A percentile compares a stretch with the other conserved stretches of the same genome.
These are phyloP conservation scores for Phytophthora hybrid DNA, from an alignment of 352 stramenopile genomes.

Conservation along the genomic window DNA sequence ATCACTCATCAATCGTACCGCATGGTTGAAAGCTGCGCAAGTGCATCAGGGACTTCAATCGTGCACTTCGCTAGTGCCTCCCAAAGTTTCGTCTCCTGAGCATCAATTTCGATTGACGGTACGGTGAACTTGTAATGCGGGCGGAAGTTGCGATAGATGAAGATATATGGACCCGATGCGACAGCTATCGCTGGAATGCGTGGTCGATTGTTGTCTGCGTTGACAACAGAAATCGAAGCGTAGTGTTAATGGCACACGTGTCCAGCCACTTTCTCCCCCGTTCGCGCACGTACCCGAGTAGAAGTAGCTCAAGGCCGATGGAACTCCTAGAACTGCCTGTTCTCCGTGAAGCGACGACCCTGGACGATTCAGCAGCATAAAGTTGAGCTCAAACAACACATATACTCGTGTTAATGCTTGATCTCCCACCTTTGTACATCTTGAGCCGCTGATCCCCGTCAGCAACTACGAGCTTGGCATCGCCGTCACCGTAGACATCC, in stretches of 20 bases:
- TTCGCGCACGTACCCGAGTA: slow-evolving; percentile 56
- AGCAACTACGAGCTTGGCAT: slow-evolving; percentile 81
- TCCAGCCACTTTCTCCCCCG: not conserved
- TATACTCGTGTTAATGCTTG: not conserved
- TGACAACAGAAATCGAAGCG: not conserved
- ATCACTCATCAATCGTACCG: slow-evolving; percentile 34
- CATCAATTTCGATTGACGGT: slow-evolving; percentile 77
- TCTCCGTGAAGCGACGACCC: slow-evolving; percentile 83
- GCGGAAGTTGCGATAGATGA: slow-evolving; percentile 93
- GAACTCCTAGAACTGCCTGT: slow-evolving; percentile 80
- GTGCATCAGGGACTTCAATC: slow-evolving; percentile 72
- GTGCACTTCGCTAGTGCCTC: slow-evolving; percentile 71
- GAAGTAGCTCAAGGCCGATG: slow-evolving; percentile 78
- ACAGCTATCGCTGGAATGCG: slow-evolving; percentile 88
- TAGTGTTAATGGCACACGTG: not conserved
- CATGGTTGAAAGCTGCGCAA: slow-evolving; percentile 72
- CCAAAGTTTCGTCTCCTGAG: slow-evolving; percentile 79
- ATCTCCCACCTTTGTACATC: slow-evolving; percentile 83
- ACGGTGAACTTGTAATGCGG: slow-evolving; percentile 93
- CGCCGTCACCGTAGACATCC: slow-evolving; percentile 87
- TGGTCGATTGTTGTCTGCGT: slow-evolving; percentile 63
- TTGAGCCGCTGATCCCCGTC: slow-evolving; percentile 86
- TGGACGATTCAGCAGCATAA: not conserved
- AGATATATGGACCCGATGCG: slow-evolving; percentile 86
- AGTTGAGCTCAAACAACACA: not conserved